Percentiles rank a stretch among this genome's conserved stretches.
Evolutionary conservation across 257 asterid species (phyloP).

Genomic region (Capsicum rhomboideum): DNA sequence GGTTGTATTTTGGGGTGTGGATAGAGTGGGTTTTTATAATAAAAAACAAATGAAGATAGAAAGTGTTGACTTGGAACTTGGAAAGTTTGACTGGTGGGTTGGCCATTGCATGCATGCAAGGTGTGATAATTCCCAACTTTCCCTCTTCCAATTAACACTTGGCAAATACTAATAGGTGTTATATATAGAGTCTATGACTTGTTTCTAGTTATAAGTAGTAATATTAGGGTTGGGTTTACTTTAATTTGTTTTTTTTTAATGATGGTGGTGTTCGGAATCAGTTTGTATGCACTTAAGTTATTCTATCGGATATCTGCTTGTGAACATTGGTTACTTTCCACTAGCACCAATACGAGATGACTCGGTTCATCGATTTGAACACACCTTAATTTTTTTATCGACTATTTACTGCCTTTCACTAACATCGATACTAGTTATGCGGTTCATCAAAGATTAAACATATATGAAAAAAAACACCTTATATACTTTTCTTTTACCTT

Average conservation of each 20-base stretch:
- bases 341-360: neutral
- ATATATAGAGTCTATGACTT: neutral
- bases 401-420: neutral
- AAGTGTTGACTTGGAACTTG: neutral
- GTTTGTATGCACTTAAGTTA: neutral
- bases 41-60: neutral
- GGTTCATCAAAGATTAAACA: neutral
- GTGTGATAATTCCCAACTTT: neutral
- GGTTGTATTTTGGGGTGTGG: neutral
- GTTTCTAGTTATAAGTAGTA: too few relatives aligned
- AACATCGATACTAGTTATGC: too few relatives aligned
- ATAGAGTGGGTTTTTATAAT: neutral
- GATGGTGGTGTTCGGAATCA: neutral
- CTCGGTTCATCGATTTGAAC: neutral
- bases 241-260: neutral
- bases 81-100: conserved; percentile 1
- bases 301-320: neutral
- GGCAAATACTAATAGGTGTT: neutral
- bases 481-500: neutral
- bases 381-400: neutral
- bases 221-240: neutral
- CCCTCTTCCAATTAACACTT: neutral
- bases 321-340: neutral
- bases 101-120: neutral
- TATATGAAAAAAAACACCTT: neutral